phyloP scores from a whole-genome alignment of 1,284 basidiomycete genomes.

The Polyporus tsugae region DNA sequence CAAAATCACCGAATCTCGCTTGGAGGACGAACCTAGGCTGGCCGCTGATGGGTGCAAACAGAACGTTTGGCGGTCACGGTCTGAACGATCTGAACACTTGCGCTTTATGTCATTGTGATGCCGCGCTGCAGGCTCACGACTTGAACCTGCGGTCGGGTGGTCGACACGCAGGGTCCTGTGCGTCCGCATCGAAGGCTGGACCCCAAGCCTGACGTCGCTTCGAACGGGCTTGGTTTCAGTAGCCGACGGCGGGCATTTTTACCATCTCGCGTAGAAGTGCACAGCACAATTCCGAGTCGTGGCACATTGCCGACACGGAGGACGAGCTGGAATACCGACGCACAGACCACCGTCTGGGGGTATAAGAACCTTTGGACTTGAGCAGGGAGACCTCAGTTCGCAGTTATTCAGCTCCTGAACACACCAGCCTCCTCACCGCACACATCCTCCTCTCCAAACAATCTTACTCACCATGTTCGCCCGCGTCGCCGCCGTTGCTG shows the following conservation, averaged over 20 bases:
- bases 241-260: constrained; percentile 5
- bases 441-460: neutral
- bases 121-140: neutral
- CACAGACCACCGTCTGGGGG: constrained; percentile 5
- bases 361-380: constrained; percentile 15
- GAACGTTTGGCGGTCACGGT: too few species aligned
- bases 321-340: neutral
- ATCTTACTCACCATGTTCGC: constrained; percentile 26
- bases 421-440: constrained; percentile 15
- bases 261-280: neutral
- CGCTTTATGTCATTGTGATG: neutral
- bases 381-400: constrained; percentile 18
- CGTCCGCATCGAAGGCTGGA: neutral
- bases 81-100: too few species aligned
- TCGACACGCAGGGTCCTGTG: neutral
- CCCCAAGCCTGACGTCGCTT: neutral
- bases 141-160: neutral
- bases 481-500: constrained; percentile 24
- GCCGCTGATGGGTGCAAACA: neutral
- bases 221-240: neutral
- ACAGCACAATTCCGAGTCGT: neutral
- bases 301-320: neutral
- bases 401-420: constrained; percentile 23
- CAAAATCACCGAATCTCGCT: neutral
- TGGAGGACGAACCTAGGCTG: neutral